Base-by-base conservation (phyloP, 2,329 filamentous ascomycete genomes). In the Thelonectria discophora region DNA sequence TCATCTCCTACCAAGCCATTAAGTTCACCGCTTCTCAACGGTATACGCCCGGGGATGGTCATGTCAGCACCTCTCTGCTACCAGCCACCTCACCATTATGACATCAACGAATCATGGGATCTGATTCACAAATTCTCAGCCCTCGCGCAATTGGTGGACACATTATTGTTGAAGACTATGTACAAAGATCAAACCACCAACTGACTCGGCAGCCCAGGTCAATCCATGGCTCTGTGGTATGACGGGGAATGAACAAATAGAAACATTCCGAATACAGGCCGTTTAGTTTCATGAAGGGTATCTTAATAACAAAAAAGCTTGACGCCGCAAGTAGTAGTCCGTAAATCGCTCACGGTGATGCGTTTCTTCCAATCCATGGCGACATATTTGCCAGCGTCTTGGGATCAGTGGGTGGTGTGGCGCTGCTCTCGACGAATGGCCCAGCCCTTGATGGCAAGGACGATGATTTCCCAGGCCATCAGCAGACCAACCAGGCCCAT, bases 401-500 rank as follows among this genome's bases (percentile, higher is more conserved):
- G 12, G 10, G 27, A 40, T 32, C 59, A 63, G 20, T 52, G 58
- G 11, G 51, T 42, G 6, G 54, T 40, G 11, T 42, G 42, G 18
- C 63, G 55, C 51, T 62, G 65, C 70, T 86, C 84, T 55, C 73
- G 78, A 51, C 83, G 80, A 15, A 86, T 77, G 5, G 92, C 93
- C 93, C 93, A 97, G 24, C 93, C 94, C 78, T 97, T 97, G 74
- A 97, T 79, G 24, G 93, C 90, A 62, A 97, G 86, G 11, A 91
- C 80, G 27, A 93, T 72, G 18, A 96, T 85, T 55, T 90, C 85
- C 88, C 92, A 97, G 0, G 93, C 89, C 91, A 97, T 94, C 53
- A 97, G 77, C 52, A 97, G 82, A 2, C 89, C 90, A 1, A 93
- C 91, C 7, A 96, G 75, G 2, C 94, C 94, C 86, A 96, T 91